These are phyloP conservation scores for Saitozyma sp. DNA, from an alignment of 768 basidiomycete species.

Conservation along the genomic window DNA sequence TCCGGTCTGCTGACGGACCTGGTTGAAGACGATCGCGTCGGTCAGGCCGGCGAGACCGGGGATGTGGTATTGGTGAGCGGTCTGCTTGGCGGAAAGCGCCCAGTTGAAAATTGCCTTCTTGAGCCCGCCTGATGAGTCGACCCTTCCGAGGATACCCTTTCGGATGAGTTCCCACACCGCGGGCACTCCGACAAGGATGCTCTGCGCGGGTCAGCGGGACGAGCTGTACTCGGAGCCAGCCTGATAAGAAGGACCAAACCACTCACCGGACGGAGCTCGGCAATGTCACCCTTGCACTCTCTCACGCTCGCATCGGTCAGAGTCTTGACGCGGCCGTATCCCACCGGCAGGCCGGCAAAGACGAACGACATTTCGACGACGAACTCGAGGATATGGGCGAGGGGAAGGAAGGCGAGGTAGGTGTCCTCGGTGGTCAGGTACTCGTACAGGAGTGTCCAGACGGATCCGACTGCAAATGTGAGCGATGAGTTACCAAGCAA, in stretches of 20 bases:
- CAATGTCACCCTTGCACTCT: conserved; percentile 82
- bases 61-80: conserved; percentile 55
- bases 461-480: conserved; percentile 63
- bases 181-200: conserved; percentile 92
- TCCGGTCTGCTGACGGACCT: conserved; percentile 80
- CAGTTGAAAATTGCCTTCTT: conserved; percentile 77
- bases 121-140: conserved; percentile 66
- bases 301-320: conserved; percentile 91
- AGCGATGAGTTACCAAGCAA: conserved; percentile 6
- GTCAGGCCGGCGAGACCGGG: conserved; percentile 68
- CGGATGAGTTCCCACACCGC: conserved; percentile 97
- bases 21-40: conserved; percentile 72
- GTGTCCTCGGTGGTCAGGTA: conserved; percentile 58
- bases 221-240: neutral
- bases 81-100: conserved; percentile 73
- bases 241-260: too few relatives aligned
- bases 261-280: conserved; percentile 66
- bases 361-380: conserved; percentile 80
- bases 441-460: conserved; percentile 68
- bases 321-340: conserved; percentile 93
- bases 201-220: conserved; percentile 22
- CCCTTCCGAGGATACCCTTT: conserved; percentile 85
- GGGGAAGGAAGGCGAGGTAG: conserved; percentile 86
- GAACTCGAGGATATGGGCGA: conserved; percentile 94
- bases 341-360: conserved; percentile 74